Conservation (phyloP, 1,139 yeast genomes). For the Suhomyces anneliseae region DNA sequence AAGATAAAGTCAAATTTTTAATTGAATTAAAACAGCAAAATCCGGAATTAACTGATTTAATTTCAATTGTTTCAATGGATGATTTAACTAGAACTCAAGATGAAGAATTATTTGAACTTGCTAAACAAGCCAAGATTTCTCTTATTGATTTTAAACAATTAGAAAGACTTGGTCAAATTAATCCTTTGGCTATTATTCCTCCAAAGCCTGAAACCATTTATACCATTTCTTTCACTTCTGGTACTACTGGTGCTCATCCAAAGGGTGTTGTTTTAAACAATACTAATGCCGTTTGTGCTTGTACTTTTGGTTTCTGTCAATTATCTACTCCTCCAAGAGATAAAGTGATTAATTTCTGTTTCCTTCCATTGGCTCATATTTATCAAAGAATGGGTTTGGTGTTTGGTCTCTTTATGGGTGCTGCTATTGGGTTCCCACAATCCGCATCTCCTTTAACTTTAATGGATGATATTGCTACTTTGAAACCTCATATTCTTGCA, state of each 20-base stretch:
- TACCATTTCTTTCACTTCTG: slow-evolving; percentile 36
- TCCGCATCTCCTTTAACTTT: slow-evolving; percentile 37
- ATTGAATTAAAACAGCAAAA: slow-evolving; percentile 34
- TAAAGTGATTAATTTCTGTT: slow-evolving; percentile 17
- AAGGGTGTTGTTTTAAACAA: slow-evolving; percentile 41
- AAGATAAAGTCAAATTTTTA: slow-evolving; percentile 46
- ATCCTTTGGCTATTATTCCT: slow-evolving; percentile 19
- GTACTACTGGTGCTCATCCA: slow-evolving; percentile 40
- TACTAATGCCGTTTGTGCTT: slow-evolving; percentile 28
- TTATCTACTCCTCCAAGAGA: slow-evolving; percentile 11
- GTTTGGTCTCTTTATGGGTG: slow-evolving; percentile 29
- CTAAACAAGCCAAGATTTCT: slow-evolving; percentile 25
- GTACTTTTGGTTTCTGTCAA: slow-evolving; percentile 17
- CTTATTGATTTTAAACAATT: slow-evolving; percentile 36
- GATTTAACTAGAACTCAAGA: slow-evolving; percentile 28
- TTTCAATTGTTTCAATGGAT: slow-evolving; percentile 51
- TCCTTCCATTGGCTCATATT: slow-evolving; percentile 72
- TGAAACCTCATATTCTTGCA: slow-evolving; percentile 30
- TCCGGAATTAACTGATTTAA: slow-evolving; percentile 20
- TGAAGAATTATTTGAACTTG: slow-evolving; percentile 17
- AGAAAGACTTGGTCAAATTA: slow-evolving; percentile 24
- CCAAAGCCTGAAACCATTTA: slow-evolving; percentile 25
- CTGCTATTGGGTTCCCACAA: slow-evolving; percentile 44
- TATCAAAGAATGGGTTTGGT: slow-evolving; percentile 47
- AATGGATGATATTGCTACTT: slow-evolving; percentile 36